Base-by-base conservation (phyloP, 2,329 filamentous ascomycete genomes). In the Claviceps monticola region DNA sequence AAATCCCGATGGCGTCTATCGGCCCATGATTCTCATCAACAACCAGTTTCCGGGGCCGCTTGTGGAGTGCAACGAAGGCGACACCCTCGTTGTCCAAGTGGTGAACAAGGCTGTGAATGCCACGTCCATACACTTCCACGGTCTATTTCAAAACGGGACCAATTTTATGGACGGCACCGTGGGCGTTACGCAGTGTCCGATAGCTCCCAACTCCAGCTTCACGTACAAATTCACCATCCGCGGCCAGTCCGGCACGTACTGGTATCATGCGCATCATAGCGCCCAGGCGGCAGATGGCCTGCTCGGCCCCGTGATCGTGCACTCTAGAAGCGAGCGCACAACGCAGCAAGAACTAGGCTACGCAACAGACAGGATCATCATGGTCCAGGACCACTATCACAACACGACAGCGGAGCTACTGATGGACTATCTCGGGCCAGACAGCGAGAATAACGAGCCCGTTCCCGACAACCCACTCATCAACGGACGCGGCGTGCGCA, bases 381-480 rank as follows among this genome's bases (percentile, higher is more conserved):
- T 84, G 56, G 66, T 88, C n/a, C 82, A 80, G 17, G 84, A 88
- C 58, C 84, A 84, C 71, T 88, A 88, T 53, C 82, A 88, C 58
- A 77, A 83, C 47, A 62, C 70, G 9, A 74, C 72, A 1, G 68
- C 66, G 0, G 66, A 69, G 41, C 66, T 82, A 0, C 60, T 80
- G 3, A 72, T 74, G 61, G 67, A 74, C 17, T 81, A 82, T 54
- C 72, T 84, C 42, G 73, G 63, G 1, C 68, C 71, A 0, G 64
- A 81, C 69, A 57, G 78, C 69, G 71, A 73, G 46, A 73, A 74
- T 23, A 78, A 80, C 0, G 83, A 86, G 61, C 83, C 83, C 0
- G 75, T 86, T 0, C 83, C 84, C 0, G 71, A 86, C 21, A 73
- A 80, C 2, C 78, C 78, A 1, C 68, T 87, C 13, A 73, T 86